Percentiles rank a stretch among this genome's conserved stretches.
phyloP scores from a whole-genome alignment of 2,329 filamentous ascomycete species.

The Fusarium veterinarium region DNA sequence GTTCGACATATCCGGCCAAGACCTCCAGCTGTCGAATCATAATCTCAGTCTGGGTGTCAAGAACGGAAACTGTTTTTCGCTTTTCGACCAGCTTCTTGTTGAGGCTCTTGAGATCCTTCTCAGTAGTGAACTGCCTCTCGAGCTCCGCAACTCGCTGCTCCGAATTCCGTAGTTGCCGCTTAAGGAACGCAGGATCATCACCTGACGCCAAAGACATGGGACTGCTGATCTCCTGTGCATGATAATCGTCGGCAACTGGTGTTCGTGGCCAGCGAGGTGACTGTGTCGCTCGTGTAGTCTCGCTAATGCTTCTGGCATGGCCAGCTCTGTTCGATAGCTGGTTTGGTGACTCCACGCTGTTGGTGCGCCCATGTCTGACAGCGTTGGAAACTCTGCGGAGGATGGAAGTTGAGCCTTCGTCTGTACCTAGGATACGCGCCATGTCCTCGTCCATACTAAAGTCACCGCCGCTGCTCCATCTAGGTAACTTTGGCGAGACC shows the following conservation, averaged over 20 bases:
- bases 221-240: slow-evolving; percentile 74
- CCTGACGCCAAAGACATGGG: slow-evolving; percentile 73
- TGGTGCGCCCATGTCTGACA: slow-evolving; percentile 90
- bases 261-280: slow-evolving; percentile 79
- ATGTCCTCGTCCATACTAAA: slow-evolving; percentile 97
- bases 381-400: slow-evolving; percentile 92
- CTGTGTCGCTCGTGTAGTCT: slow-evolving; percentile 71
- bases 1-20: slow-evolving; percentile 87
- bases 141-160: slow-evolving; percentile 89
- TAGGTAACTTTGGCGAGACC: slow-evolving; percentile 74
- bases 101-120: slow-evolving; percentile 76
- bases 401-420: slow-evolving; percentile 82
- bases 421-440: slow-evolving; percentile 84
- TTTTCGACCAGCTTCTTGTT: slow-evolving; percentile 93
- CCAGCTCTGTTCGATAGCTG: slow-evolving; percentile 56
- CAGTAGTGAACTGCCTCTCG: slow-evolving; percentile 77
- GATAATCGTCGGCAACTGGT: slow-evolving; percentile 67
- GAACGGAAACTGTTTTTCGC: slow-evolving; percentile 91
- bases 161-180: slow-evolving; percentile 81
- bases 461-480: slow-evolving; percentile 83
- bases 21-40: slow-evolving; percentile 93
- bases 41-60: slow-evolving; percentile 95
- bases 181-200: slow-evolving; percentile 75
- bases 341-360: slow-evolving; percentile 73
- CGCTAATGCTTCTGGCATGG: slow-evolving; percentile 73